These are phyloP conservation scores for Berkeleyomyces rouxiae DNA, from an alignment of 2,329 filamentous ascomycete species.

Conservation along the genomic window DNA sequence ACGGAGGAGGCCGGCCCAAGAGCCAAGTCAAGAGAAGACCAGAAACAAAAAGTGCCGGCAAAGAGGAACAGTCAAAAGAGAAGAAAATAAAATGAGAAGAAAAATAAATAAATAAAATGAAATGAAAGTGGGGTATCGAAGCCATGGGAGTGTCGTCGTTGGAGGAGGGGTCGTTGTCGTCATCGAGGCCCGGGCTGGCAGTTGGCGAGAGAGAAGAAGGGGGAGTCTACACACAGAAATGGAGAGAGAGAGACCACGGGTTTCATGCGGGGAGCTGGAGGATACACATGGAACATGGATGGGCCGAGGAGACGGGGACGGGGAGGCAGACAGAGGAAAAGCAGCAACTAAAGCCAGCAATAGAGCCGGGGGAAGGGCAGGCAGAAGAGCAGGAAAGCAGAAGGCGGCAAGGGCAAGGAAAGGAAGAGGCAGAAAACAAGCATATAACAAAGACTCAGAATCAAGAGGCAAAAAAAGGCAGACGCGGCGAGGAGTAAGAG, in stretches of 20 bases:
- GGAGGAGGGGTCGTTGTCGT: slow-evolving; percentile 10
- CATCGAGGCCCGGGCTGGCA: slow-evolving; percentile 13
- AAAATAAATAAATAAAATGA: slow-evolving; percentile 14
- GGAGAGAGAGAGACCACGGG: not conserved
- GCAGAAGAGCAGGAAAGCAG: not conserved
- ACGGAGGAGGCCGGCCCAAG: too few relatives aligned
- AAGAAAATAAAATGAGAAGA: slow-evolving; percentile 18
- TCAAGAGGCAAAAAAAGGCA: slow-evolving; percentile 4
- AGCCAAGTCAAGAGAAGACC: not conserved
- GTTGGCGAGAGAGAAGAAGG: slow-evolving; percentile 1
- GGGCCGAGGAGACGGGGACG: too few relatives aligned
- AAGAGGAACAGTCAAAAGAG: not conserved
- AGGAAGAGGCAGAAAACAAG: slow-evolving; percentile 6
- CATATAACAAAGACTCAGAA: slow-evolving; percentile 9
- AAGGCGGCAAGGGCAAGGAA: not conserved
- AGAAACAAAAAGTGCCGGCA: not conserved
- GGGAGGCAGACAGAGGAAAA: not conserved
- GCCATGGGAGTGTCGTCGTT: slow-evolving; percentile 13
- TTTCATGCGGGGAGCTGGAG: too few relatives aligned
- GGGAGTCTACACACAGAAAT: not conserved
- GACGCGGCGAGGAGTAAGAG: not conserved
- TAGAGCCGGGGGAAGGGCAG: not conserved
- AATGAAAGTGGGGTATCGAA: slow-evolving; percentile 14
- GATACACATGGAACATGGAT: too few relatives aligned
- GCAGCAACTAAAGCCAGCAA: slow-evolving; percentile 3